phyloP scores from a whole-genome alignment of 148 eudicot species.

The Camellia granthamiana region DNA sequence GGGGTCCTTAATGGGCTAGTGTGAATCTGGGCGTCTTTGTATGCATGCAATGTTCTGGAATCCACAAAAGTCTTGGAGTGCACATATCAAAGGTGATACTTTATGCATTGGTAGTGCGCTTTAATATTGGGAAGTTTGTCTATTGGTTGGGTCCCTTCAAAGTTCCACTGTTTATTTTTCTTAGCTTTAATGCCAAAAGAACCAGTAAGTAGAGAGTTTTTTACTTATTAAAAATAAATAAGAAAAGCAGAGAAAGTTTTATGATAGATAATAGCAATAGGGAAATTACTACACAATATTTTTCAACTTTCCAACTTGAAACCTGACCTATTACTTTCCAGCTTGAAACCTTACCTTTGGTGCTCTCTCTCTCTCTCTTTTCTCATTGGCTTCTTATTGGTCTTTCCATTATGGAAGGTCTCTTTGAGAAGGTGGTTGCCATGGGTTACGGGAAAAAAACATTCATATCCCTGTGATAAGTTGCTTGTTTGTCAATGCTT shows the following conservation, averaged over 20 bases:
- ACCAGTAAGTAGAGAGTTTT: background rate
- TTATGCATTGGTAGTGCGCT: conserved; percentile 10
- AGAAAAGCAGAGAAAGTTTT: background rate
- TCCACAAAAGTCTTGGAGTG: conserved; percentile 97
- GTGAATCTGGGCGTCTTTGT: conserved; percentile 94
- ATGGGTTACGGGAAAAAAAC: background rate
- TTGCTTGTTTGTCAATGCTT: background rate
- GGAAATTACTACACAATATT: too few species aligned
- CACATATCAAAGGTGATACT: conserved; percentile 89
- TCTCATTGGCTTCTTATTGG: too few species aligned
- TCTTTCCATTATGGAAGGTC: background rate
- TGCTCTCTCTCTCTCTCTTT: too few species aligned
- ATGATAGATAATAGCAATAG: too few species aligned
- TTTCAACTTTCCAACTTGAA: too few species aligned
- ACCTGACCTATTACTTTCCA: too few species aligned
- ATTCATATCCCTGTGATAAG: background rate
- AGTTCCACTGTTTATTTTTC: background rate
- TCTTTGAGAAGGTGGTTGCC: background rate
- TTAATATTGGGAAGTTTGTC: background rate
- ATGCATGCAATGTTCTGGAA: conserved; percentile 99
- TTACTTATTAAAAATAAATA: background rate
- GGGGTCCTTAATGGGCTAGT: conserved; percentile 99
- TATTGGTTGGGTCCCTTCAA: background rate
- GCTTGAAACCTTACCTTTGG: too few species aligned
- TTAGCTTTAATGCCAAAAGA: background rate